Evolutionary conservation across 768 basidiomycete genomes (phyloP).

Genomic region (Leccinum truebloodii): DNA sequence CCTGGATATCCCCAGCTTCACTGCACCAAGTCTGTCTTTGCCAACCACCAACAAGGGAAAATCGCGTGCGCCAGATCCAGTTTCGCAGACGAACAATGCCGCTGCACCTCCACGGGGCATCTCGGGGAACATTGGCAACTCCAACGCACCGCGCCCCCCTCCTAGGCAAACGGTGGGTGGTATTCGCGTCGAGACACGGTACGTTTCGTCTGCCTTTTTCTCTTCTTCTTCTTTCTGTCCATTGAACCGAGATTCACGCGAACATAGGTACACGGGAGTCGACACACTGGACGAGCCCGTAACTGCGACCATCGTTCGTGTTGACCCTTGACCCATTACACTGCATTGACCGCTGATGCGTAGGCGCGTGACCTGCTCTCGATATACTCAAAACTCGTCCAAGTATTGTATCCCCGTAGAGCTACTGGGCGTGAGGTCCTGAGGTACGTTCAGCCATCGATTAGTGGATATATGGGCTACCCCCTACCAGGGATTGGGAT

Average conservation of each 20-base stretch:
- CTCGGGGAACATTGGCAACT: slow-evolving; percentile 73
- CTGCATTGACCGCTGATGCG: slow-evolving; percentile 11
- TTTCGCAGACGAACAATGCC: slow-evolving; percentile 42
- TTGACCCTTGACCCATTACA: slow-evolving; percentile 4
- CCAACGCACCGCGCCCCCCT: slow-evolving; percentile 42
- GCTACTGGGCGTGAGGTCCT: slow-evolving; percentile 77
- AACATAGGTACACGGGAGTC: slow-evolving; percentile 62
- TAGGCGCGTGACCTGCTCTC: slow-evolving; percentile 88
- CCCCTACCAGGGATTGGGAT: slow-evolving; percentile 82
- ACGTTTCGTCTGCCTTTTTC: slow-evolving; percentile 21
- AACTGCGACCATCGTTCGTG: slow-evolving; percentile 81
- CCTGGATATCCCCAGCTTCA: slow-evolving; percentile 77
- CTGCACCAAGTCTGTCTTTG: slow-evolving; percentile 58
- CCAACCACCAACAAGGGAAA: slow-evolving; percentile 68
- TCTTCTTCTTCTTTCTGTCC: no score
- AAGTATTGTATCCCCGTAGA: slow-evolving; percentile 88
- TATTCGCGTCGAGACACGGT: slow-evolving; percentile 87
- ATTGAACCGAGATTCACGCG: neutral
- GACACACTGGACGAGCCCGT: slow-evolving; percentile 95
- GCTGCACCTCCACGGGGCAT: slow-evolving; percentile 40
- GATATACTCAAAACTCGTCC: slow-evolving; percentile 89
- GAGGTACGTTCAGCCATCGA: slow-evolving; percentile 45
- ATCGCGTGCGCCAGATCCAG: slow-evolving; percentile 57
- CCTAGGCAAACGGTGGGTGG: slow-evolving; percentile 77
- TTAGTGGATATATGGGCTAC: slow-evolving; percentile 4